A percentile compares a stretch with the other conserved stretches of the same genome.
Evolutionary conservation across 1,284 basidiomycete species (phyloP).

Genomic region (Microbotryum saponariae): DNA sequence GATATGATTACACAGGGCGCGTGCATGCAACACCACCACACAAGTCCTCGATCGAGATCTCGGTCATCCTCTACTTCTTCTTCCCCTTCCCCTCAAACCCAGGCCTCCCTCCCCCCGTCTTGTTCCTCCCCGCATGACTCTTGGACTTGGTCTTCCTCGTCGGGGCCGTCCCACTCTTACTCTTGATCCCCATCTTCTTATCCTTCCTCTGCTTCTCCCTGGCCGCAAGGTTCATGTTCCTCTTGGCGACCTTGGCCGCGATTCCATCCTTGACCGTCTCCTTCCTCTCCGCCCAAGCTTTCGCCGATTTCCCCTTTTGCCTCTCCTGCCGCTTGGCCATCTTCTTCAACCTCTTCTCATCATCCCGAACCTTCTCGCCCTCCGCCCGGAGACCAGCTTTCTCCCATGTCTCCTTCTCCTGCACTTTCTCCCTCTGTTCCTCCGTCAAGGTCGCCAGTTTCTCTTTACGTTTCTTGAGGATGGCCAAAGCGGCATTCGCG

Average conservation of each 20-base stretch:
- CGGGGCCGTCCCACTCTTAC: constrained; percentile 45
- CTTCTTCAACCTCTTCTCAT: constrained; percentile 73
- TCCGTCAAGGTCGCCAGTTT: constrained; percentile 64
- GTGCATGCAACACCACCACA: background rate
- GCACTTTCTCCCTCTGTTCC: constrained; percentile 65
- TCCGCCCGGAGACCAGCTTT: constrained; percentile 76
- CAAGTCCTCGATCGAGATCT: background rate
- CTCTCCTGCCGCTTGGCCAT: constrained; percentile 83
- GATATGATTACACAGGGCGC: no score
- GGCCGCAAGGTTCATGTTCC: constrained; percentile 75
- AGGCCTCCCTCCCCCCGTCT: constrained; percentile 55
- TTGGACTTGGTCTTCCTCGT: constrained; percentile 17
- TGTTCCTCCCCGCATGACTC: background rate
- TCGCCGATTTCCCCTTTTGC: constrained; percentile 70
- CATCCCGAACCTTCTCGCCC: constrained; percentile 79
- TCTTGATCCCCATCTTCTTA: constrained; percentile 57
- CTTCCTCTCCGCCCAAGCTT: constrained; percentile 78
- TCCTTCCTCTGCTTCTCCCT: constrained; percentile 69
- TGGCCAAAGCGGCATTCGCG: constrained; percentile 70
- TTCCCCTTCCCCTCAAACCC: constrained; percentile 62
- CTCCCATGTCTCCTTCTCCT: constrained; percentile 74
- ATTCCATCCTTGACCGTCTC: constrained; percentile 61
- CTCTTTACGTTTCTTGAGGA: constrained; percentile 64
- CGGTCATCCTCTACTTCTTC: constrained; percentile 24
- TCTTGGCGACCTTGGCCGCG: constrained; percentile 77